Conservation (phyloP, 176 grass and related monocot species). For the Cocos nucifera region DNA sequence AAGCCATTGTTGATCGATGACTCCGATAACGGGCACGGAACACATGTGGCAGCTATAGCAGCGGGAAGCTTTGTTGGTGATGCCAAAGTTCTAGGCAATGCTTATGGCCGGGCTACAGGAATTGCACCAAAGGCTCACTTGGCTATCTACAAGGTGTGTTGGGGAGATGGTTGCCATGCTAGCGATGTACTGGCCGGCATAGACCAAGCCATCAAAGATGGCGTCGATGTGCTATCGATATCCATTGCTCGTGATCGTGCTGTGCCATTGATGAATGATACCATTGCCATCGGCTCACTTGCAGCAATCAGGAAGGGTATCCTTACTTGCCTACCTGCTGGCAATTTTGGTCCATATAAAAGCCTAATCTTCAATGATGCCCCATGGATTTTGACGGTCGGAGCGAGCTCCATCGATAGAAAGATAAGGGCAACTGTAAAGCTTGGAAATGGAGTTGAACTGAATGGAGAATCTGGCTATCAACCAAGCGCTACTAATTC, state of each 20-base stretch:
- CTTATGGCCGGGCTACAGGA: background rate
- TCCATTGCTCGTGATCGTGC: background rate
- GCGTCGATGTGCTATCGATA: too few species aligned
- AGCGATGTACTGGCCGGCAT: background rate
- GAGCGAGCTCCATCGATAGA: conserved; percentile 1
- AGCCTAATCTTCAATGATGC: background rate
- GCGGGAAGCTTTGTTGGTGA: background rate
- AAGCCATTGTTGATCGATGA: too few species aligned
- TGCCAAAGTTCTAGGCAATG: background rate
- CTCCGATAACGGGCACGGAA: too few species aligned
- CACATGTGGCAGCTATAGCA: too few species aligned
- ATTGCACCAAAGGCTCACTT: background rate
- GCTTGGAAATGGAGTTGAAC: background rate
- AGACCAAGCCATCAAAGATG: background rate
- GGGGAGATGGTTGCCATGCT: background rate
- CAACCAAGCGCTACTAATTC: background rate
- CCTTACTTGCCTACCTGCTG: background rate
- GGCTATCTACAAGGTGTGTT: background rate
- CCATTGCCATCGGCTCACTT: conserved; percentile 2
- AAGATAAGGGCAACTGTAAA: background rate
- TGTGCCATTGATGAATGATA: background rate
- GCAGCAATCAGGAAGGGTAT: conserved; percentile 1
- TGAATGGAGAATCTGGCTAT: conserved; percentile 1
- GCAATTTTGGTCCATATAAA: background rate
- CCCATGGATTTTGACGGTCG: background rate